Evolutionary conservation across 2,329 filamentous ascomycete species (phyloP).

Genomic region (Bipolaris sorokiniana): DNA sequence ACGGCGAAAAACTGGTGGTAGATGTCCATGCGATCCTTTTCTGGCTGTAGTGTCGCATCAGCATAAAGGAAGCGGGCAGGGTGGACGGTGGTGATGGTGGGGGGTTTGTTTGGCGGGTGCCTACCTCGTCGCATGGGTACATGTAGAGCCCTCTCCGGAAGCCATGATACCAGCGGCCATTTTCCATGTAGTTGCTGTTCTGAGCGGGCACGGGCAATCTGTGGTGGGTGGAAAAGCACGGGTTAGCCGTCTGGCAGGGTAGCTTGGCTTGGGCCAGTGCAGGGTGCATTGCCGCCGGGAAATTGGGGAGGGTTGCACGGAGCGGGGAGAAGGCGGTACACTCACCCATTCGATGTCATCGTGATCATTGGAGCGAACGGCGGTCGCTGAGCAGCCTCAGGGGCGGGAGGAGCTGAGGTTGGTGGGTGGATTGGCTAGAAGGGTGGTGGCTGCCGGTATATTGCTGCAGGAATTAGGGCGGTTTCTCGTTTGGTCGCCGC

Average conservation of each 20-base stretch:
- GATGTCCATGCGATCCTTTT: conserved; percentile 80
- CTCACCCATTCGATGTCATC: conserved; percentile 54
- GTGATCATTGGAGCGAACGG: conserved; percentile 50
- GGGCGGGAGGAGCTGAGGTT: background rate
- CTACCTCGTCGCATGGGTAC: conserved; percentile 77
- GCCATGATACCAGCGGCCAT: conserved; percentile 73
- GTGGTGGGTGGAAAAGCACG: conserved; percentile 11
- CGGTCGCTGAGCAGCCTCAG: conserved; percentile 18
- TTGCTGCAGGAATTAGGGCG: conserved; percentile 10
- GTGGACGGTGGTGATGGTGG: background rate
- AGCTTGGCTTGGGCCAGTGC: background rate
- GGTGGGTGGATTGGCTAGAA: background rate
- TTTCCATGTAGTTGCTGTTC: conserved; percentile 62
- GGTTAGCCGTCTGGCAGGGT: conserved; percentile 6
- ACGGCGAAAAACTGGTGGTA: conserved; percentile 78
- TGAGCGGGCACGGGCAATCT: conserved; percentile 49
- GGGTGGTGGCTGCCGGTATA: conserved; percentile 5
- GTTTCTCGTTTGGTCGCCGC: conserved; percentile 9
- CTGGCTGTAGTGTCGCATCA: conserved; percentile 57
- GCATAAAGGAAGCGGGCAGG: background rate
- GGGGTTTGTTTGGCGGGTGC: conserved; percentile 19
- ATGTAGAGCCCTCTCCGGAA: conserved; percentile 73
- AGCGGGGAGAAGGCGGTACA: conserved; percentile 38
- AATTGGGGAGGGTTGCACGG: conserved; percentile 35
- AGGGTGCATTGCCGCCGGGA: conserved; percentile 13